Percentiles rank a stretch among this genome's conserved stretches.
Evolutionary conservation across 2,329 filamentous ascomycete genomes (phyloP).

Genomic region (Fusarium begoniae): DNA sequence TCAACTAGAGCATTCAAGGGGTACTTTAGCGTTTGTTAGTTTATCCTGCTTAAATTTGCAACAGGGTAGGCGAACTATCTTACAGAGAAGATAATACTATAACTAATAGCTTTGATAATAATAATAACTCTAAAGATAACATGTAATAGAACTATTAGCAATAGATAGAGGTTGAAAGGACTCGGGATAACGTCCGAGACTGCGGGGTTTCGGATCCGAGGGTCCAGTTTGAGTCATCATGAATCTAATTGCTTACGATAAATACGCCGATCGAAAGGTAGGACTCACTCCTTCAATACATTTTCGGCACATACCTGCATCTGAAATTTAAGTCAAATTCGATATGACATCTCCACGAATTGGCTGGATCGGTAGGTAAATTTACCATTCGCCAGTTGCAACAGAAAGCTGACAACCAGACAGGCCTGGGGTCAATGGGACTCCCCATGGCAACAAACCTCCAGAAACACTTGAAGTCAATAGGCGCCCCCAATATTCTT

Average conservation of each 20-base stretch:
- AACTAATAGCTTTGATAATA: neutral
- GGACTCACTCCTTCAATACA: no score
- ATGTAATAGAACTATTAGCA: neutral
- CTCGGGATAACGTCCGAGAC: neutral
- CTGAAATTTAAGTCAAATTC: neutral
- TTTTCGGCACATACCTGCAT: no score
- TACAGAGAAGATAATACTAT: fast-evolving
- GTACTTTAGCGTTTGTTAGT: no score
- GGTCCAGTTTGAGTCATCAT: neutral
- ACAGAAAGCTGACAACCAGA: slow-evolving; percentile 24
- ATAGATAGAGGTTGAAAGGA: neutral
- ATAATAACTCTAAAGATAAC: no score
- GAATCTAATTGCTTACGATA: neutral
- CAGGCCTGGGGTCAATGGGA: slow-evolving; percentile 63
- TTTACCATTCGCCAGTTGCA: fast-evolving
- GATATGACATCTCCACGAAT: slow-evolving; percentile 9
- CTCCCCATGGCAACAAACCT: slow-evolving; percentile 59
- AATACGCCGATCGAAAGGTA: no score
- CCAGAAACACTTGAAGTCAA: slow-evolving; percentile 51
- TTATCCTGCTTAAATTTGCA: neutral
- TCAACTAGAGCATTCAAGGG: no score
- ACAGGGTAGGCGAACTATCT: neutral
- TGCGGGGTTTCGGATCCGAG: neutral
- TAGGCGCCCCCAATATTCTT: slow-evolving; percentile 40
- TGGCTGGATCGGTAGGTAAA: slow-evolving; percentile 29